These are phyloP conservation scores for Rhododendron simsii DNA, from an alignment of 148 eudicot genomes.

Conservation along the genomic window DNA sequence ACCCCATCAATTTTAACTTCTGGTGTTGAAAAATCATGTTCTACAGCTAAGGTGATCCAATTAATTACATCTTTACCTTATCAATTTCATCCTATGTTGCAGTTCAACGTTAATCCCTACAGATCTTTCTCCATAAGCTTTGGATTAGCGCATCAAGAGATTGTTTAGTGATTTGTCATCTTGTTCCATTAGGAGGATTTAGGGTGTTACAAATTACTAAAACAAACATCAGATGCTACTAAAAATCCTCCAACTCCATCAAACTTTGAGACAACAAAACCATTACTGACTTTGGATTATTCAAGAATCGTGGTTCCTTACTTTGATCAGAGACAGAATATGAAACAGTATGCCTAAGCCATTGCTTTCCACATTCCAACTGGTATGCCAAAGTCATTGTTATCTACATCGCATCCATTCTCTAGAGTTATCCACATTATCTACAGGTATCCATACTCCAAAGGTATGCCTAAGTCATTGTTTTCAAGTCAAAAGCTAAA, in stretches of 20 bases:
- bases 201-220: background rate
- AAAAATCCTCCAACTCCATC: background rate
- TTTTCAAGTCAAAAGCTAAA: background rate
- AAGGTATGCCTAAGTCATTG: background rate
- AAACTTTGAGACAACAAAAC: background rate
- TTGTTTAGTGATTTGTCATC: background rate
- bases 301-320: background rate
- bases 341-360: background rate
- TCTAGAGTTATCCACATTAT: background rate
- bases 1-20: too few relatives aligned
- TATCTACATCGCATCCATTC: background rate
- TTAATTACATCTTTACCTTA: too few relatives aligned
- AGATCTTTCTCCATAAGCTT: background rate
- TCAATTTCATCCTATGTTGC: background rate
- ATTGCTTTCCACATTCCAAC: background rate
- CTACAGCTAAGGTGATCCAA: background rate
- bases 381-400: background rate
- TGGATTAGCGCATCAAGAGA: background rate
- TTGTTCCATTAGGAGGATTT: background rate
- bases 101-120: background rate
- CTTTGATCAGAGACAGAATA: background rate
- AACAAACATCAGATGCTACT: background rate
- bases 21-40: background rate
- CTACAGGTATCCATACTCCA: background rate
- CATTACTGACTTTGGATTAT: background rate